phyloP scores from a whole-genome alignment of 164 flowering plant genomes.

The Protea cynaroides region DNA sequence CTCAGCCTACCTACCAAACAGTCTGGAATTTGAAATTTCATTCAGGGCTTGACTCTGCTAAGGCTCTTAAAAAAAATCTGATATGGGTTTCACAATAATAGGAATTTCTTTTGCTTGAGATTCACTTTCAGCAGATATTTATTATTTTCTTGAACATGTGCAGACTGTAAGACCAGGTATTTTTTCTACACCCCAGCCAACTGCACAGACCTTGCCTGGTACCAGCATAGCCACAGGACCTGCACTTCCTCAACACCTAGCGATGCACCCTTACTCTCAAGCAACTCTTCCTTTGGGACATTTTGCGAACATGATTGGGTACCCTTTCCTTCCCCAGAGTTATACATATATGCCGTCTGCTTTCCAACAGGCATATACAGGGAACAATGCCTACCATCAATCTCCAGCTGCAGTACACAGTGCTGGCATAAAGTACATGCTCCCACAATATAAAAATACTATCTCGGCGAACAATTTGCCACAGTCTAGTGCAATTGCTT shows the following conservation, averaged over 20 bases:
- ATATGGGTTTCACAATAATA: too few species aligned
- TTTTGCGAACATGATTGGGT: conserved; percentile 75
- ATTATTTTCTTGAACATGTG: conserved; percentile 2
- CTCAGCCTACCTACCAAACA: too few species aligned
- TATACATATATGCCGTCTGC: conserved; percentile 82
- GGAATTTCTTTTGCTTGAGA: too few species aligned
- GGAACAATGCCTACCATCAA: conserved; percentile 78
- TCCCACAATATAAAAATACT: conserved; percentile 80
- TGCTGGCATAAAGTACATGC: conserved; percentile 34
- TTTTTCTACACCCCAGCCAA: conserved; percentile 49
- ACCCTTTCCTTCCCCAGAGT: conserved; percentile 75
- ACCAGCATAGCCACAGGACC: conserved; percentile 60
- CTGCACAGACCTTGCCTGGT: conserved; percentile 48
- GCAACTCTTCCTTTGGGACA: conserved; percentile 81
- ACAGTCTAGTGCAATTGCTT: conserved; percentile 60
- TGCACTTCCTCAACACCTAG: conserved; percentile 69
- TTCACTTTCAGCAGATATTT: neutral
- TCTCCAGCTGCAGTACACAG: conserved; percentile 60
- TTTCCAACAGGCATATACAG: conserved; percentile 81
- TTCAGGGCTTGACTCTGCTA: too few species aligned
- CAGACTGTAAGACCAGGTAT: conserved; percentile 58
- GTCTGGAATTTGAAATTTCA: too few species aligned
- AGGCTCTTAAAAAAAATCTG: too few species aligned
- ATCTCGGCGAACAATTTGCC: conserved; percentile 72
- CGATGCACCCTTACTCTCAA: conserved; percentile 78